Conservation (phyloP, 2,329 filamentous ascomycete genomes). For the Pseudocercospora cruenta region DNA sequence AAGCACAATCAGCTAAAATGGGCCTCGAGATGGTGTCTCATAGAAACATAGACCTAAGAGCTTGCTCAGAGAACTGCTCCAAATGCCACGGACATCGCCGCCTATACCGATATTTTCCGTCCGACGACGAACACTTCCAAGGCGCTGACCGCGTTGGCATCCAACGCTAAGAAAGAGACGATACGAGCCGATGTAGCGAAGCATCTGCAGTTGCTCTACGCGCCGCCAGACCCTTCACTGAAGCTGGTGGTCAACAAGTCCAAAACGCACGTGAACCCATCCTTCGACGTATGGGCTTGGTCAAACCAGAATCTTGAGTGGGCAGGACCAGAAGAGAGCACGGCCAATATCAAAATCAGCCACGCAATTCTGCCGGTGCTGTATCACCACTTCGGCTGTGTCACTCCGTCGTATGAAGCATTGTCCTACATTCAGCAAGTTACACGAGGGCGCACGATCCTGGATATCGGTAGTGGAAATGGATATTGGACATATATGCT, state of each 20-base stretch:
- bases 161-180: constrained; percentile 69
- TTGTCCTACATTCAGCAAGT: constrained; percentile 63
- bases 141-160: constrained; percentile 63
- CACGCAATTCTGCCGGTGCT: constrained; percentile 73
- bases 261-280: constrained; percentile 63
- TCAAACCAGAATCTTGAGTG: constrained; percentile 66
- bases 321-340: constrained; percentile 61
- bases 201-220: constrained; percentile 59
- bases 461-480: constrained; percentile 72
- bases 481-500: constrained; percentile 78
- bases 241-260: constrained; percentile 46
- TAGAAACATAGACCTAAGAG: constrained; percentile 28
- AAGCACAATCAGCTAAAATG: constrained; percentile 22
- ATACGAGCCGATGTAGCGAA: constrained; percentile 60
- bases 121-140: constrained; percentile 63
- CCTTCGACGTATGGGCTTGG: constrained; percentile 69
- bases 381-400: constrained; percentile 80
- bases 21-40: constrained; percentile 24
- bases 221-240: constrained; percentile 48
- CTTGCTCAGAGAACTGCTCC: constrained; percentile 48
- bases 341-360: constrained; percentile 57
- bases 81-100: constrained; percentile 61
- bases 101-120: constrained; percentile 70
- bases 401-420: constrained; percentile 68
- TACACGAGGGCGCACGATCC: constrained; percentile 55